Conservation (phyloP, 495 filamentous ascomycete genomes). For the Trichoderma asperelloides region DNA sequence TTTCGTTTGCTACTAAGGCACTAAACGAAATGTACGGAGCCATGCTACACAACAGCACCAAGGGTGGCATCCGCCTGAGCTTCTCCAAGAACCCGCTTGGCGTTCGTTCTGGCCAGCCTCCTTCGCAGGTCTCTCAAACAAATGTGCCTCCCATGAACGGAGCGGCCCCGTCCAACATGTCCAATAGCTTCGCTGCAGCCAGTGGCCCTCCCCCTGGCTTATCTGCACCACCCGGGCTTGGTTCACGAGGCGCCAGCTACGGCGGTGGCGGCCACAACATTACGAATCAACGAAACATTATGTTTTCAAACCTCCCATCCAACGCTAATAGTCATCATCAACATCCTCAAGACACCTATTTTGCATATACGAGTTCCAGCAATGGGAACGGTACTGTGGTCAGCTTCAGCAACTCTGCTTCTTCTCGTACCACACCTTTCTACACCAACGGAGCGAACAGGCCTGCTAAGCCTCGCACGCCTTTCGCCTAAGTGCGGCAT, state of each 20-base stretch:
- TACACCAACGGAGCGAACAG: neutral
- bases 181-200: constrained; percentile 57
- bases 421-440: neutral
- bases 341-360: neutral
- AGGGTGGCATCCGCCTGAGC: constrained; percentile 93
- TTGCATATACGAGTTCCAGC: too few species aligned
- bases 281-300: neutral
- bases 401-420: neutral
- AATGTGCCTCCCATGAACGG: constrained; percentile 41
- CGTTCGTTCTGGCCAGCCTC: constrained; percentile 67
- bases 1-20: constrained; percentile 86
- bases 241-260: constrained; percentile 31
- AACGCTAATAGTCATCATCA: neutral
- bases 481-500: neutral
- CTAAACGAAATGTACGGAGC: constrained; percentile 88
- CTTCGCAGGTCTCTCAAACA: constrained; percentile 30
- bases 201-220: constrained; percentile 71
- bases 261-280: constrained; percentile 11
- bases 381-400: neutral
- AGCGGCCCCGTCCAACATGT: constrained; percentile 34
- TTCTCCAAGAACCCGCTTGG: constrained; percentile 98
- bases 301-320: neutral
- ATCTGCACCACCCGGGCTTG: constrained; percentile 57
- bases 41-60: constrained; percentile 82
- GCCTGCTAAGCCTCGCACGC: neutral